A percentile compares a stretch with the other conserved stretches of the same genome.
These are phyloP conservation scores for Lactarius trivialis DNA, from an alignment of 768 basidiomycete genomes.

Conservation along the genomic window DNA sequence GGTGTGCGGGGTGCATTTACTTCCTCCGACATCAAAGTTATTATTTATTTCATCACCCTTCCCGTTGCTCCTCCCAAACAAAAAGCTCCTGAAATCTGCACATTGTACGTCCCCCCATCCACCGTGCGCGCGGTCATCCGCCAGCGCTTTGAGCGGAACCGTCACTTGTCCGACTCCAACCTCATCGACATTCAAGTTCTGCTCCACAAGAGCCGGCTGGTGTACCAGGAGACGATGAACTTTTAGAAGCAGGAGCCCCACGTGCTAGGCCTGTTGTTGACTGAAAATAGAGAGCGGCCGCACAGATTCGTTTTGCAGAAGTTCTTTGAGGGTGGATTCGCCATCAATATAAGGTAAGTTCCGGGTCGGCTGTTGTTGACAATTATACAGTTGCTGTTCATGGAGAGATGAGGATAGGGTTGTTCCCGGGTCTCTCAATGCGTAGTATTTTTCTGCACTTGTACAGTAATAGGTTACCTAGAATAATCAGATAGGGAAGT, in stretches of 20 bases:
- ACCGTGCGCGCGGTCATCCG: constrained; percentile 78
- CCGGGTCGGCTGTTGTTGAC: neutral
- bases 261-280: constrained; percentile 61
- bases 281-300: constrained; percentile 39
- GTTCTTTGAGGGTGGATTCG: constrained; percentile 69
- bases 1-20: constrained; percentile 75
- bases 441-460: constrained; percentile 16
- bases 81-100: constrained; percentile 87
- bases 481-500: too few species aligned
- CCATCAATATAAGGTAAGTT: neutral
- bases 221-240: constrained; percentile 93
- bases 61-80: neutral
- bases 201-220: constrained; percentile 74
- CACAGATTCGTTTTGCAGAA: constrained; percentile 68
- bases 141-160: constrained; percentile 80
- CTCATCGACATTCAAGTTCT: constrained; percentile 86
- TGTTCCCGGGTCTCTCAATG: constrained; percentile 39
- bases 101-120: constrained; percentile 73
- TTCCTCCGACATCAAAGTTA: neutral
- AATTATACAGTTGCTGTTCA: constrained; percentile 29
- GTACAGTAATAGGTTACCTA: too few species aligned
- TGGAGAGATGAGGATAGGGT: constrained; percentile 72
- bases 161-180: constrained; percentile 70
- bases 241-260: constrained; percentile 88
- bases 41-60: neutral